Evolutionary conservation across 1,284 basidiomycete genomes (phyloP), one percentile per base, ranked within the genome.

Genomic region (Ceratobasidium sp.): DNA sequence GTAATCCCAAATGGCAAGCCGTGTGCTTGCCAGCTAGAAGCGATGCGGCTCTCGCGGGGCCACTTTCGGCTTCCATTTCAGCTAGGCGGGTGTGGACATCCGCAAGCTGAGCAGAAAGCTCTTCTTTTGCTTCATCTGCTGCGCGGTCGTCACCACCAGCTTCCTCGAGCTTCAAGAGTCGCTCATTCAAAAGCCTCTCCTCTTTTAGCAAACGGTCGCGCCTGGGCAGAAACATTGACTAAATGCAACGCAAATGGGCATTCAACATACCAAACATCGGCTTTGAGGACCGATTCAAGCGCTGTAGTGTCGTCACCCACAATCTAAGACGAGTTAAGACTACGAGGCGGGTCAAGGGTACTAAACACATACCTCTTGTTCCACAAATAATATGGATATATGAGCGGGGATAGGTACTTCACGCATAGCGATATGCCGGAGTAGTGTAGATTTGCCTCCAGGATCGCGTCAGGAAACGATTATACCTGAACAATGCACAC

Each of bases 61-160:
- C 98, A 80, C 94, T 97, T 82, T 96, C 97, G 2, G 97, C 97
- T 80, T 99, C 98, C 92, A 99, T 99, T 66, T 99, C 98, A 49
- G 97, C 90, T 64, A 99, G 86, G 74, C 94, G 89, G 71, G 93
- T 87, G 82, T 99, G 98, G 11, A 99, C 93, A 80, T 99, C 98
- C 1, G 95, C 92, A n/a, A 99, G 84, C 66, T 96, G 88, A 1
- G 89, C 88, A 1, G 92, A 90, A 1, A 96, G 89, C 80, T 99
- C 97, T 81, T 99, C 97, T 80, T 92, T 89, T 32, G 90, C 90
- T 81, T 95, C 92, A 79, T 92, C 90, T 75, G 94, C 91, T 17
- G 91, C 88, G 1, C 89, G 88, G 80, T 92, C 82, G 57, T 81
- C 79, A 37, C 81, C 78, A 19, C 79, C 79, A 5, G 82, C 92